Evolutionary conservation across 768 basidiomycete species (phyloP).

Genomic region (Tubosaeta sp.): DNA sequence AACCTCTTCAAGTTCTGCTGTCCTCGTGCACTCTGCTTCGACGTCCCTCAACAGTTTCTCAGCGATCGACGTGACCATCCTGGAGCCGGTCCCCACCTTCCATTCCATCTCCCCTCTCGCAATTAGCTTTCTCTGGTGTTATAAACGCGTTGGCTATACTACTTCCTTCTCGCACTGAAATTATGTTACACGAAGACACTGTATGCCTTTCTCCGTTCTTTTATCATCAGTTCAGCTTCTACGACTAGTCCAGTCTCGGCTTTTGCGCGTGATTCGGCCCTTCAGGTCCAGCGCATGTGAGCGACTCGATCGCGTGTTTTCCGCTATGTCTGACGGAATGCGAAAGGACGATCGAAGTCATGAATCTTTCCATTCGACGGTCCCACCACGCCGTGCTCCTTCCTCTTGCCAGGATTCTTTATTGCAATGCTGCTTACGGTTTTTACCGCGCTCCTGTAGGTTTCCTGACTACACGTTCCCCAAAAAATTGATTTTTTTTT

Average conservation of each 20-base stretch:
- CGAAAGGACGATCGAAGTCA: slow-evolving; percentile 80
- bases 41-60: slow-evolving; percentile 72
- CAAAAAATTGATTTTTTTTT: background rate
- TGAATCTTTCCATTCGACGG: slow-evolving; percentile 83
- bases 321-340: background rate
- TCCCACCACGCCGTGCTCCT: slow-evolving; percentile 86
- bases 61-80: slow-evolving; percentile 68
- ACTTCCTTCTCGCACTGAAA: slow-evolving; percentile 84
- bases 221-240: background rate
- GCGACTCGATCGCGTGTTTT: slow-evolving; percentile 25
- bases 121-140: slow-evolving; percentile 74
- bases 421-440: slow-evolving; percentile 83
- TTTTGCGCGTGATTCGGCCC: slow-evolving; percentile 84
- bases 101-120: slow-evolving; percentile 54
- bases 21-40: slow-evolving; percentile 66
- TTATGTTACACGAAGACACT: slow-evolving; percentile 80
- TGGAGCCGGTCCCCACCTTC: slow-evolving; percentile 77
- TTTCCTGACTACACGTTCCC: slow-evolving; percentile 1
- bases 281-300: slow-evolving; percentile 81
- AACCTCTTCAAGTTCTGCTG: slow-evolving; percentile 69
- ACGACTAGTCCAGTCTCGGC: slow-evolving; percentile 54
- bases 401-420: slow-evolving; percentile 85
- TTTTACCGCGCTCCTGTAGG: slow-evolving; percentile 80
- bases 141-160: slow-evolving; percentile 86
- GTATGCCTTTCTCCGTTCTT: slow-evolving; percentile 38